Evolutionary conservation across 768 basidiomycete genomes (phyloP).

Genomic region (Polyporus arcularius): DNA sequence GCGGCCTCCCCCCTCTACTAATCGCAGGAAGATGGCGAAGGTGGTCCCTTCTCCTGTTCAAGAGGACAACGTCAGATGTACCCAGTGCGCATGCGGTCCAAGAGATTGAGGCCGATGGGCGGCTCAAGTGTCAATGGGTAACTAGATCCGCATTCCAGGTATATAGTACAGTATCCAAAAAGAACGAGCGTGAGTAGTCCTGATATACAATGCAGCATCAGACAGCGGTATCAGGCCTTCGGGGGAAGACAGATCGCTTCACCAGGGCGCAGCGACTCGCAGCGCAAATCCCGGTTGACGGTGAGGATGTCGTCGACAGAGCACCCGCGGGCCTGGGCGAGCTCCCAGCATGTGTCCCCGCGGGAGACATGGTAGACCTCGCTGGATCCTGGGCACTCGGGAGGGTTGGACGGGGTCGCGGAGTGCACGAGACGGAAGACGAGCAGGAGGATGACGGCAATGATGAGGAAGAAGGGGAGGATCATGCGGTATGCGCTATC

Average conservation of each 20-base stretch:
- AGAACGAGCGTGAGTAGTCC: background rate
- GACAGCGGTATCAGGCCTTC: background rate
- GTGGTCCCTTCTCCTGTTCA: too few relatives aligned
- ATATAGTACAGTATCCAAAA: background rate
- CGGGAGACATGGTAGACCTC: constrained; percentile 50
- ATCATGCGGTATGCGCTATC: constrained; percentile 54
- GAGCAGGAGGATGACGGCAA: constrained; percentile 62
- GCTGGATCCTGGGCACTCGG: constrained; percentile 26
- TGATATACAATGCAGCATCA: background rate
- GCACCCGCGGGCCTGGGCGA: constrained; percentile 50
- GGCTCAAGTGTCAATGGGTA: too few relatives aligned
- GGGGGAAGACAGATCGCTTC: constrained; percentile 58
- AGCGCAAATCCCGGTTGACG: constrained; percentile 54
- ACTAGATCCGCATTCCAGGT: too few relatives aligned
- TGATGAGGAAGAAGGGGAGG: constrained; percentile 73
- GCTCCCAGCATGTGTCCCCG: constrained; percentile 69
- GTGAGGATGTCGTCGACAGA: constrained; percentile 52
- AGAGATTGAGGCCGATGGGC: too few relatives aligned
- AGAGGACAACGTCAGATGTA: too few relatives aligned
- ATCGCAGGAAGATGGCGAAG: too few relatives aligned
- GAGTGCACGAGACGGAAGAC: constrained; percentile 58
- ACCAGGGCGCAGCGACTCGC: constrained; percentile 61
- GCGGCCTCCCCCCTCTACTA: too few relatives aligned
- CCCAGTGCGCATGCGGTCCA: too few relatives aligned
- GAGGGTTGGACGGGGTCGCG: constrained; percentile 34